phyloP scores from a whole-genome alignment of 2,329 filamentous ascomycete genomes.

The Alternaria solani region DNA sequence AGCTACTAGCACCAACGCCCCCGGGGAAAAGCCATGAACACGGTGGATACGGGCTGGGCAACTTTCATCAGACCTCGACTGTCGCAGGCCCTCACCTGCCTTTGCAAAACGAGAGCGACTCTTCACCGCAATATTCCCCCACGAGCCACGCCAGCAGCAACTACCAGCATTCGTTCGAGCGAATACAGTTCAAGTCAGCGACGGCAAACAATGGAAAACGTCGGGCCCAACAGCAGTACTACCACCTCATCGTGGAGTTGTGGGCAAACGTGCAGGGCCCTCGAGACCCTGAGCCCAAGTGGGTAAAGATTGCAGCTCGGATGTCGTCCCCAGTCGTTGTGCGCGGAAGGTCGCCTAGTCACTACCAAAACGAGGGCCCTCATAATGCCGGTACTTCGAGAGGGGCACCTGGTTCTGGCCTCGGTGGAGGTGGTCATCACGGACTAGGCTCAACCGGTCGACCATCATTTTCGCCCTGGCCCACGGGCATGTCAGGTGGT shows the following conservation, averaged over 20 bases:
- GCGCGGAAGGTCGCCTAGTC: conserved; percentile 51
- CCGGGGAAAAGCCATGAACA: conserved; percentile 58
- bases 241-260: conserved; percentile 82
- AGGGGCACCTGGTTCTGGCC: conserved; percentile 44
- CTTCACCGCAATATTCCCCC: conserved; percentile 46
- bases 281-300: conserved; percentile 39
- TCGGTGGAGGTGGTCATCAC: conserved; percentile 50
- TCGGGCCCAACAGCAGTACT: conserved; percentile 89
- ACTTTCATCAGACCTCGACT: conserved; percentile 46
- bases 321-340: conserved; percentile 51
- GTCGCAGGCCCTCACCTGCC: conserved; percentile 54
- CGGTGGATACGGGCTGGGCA: conserved; percentile 49
- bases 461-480: conserved; percentile 47
- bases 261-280: conserved; percentile 49
- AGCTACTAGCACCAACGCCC: conserved; percentile 71
- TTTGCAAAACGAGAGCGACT: conserved; percentile 48
- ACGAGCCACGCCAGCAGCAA: conserved; percentile 45
- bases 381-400: conserved; percentile 48
- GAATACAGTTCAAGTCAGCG: conserved; percentile 93
- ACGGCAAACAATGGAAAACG: conserved; percentile 94
- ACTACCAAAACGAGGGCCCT: conserved; percentile 58
- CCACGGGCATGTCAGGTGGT: conserved; percentile 45
- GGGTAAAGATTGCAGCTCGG: conserved; percentile 49
- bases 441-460: conserved; percentile 75
- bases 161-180: conserved; percentile 75